Evolutionary conservation across 345 rosid genomes (phyloP).

Genomic region (Alliaria petiolata): DNA sequence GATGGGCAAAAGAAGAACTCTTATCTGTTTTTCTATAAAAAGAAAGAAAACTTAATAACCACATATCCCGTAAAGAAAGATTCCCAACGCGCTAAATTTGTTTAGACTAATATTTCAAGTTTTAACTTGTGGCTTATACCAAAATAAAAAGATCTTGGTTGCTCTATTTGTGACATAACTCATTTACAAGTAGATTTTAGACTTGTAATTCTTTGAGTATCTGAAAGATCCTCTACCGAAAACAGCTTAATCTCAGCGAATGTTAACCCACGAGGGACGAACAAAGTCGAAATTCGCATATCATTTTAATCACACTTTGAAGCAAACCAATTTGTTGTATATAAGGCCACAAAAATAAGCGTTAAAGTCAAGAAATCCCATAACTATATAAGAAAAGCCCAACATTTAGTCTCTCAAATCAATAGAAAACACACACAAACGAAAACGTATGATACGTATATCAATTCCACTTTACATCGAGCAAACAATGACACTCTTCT

Average conservation of each 20-base stretch:
- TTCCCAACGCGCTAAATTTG: too few species aligned
- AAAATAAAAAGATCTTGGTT: neutral
- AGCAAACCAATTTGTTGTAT: too few species aligned
- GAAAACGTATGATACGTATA: neutral
- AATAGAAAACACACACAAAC: neutral
- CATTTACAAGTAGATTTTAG: neutral
- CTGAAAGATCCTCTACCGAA: neutral
- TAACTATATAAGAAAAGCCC: neutral
- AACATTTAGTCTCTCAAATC: neutral
- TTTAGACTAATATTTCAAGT: constrained; percentile 8
- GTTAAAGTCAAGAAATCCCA: too few species aligned
- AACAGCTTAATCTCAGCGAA: too few species aligned
- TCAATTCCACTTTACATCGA: neutral
- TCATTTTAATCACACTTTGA: too few species aligned
- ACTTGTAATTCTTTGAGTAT: neutral
- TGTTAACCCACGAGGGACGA: too few species aligned
- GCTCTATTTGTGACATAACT: neutral
- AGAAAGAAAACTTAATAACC: neutral
- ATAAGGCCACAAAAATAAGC: too few species aligned
- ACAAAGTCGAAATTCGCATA: too few species aligned
- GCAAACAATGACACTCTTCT: neutral
- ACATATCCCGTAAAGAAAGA: constrained; percentile 25
- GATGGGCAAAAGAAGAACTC: constrained; percentile 22
- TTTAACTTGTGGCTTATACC: neutral
- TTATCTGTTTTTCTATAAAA: neutral